A percentile compares a stretch with the other conserved stretches of the same genome.
Evolutionary conservation across 228 moss, liverwort and hornwort genomes (phyloP).

Genomic region (Sphagnum fallax): DNA sequence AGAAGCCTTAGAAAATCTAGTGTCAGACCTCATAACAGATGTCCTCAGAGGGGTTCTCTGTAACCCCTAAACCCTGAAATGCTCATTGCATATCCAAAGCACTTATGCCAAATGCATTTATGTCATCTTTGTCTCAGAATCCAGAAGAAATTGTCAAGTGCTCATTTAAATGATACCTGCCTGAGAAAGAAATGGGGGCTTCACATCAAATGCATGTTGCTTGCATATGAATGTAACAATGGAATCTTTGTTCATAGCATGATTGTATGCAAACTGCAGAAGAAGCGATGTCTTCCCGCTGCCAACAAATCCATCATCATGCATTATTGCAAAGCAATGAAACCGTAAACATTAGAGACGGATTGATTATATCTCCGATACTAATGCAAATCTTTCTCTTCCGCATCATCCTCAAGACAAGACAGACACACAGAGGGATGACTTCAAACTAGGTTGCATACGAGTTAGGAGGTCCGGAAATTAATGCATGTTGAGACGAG

Average conservation of each 20-base stretch:
- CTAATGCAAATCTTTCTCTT: background rate
- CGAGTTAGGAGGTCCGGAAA: conserved; percentile 34
- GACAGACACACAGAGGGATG: background rate
- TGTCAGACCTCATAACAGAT: too few relatives aligned
- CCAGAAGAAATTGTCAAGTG: too few relatives aligned
- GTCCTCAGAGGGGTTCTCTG: too few relatives aligned
- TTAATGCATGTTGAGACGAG: conserved; percentile 5
- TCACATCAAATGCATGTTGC: conserved; percentile 61
- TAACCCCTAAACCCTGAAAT: too few relatives aligned
- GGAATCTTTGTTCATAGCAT: conserved; percentile 40
- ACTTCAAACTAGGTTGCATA: background rate
- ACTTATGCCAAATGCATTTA: too few relatives aligned
- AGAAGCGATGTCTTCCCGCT: conserved; percentile 92
- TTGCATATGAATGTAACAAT: conserved; percentile 84
- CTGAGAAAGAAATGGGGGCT: conserved; percentile 54
- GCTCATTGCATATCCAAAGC: too few relatives aligned
- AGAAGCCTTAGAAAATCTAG: too few relatives aligned
- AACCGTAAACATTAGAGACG: background rate
- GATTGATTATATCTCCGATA: background rate
- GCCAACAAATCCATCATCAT: conserved; percentile 2
- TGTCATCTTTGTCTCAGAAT: too few relatives aligned
- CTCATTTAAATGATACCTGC: conserved; percentile 9
- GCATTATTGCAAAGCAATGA: background rate
- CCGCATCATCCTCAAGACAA: background rate
- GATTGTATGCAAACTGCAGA: conserved; percentile 84